A percentile compares a stretch with the other conserved stretches of the same genome.
Conservation (phyloP, 2,329 filamentous ascomycete species). For the Xylaria sp. region DNA sequence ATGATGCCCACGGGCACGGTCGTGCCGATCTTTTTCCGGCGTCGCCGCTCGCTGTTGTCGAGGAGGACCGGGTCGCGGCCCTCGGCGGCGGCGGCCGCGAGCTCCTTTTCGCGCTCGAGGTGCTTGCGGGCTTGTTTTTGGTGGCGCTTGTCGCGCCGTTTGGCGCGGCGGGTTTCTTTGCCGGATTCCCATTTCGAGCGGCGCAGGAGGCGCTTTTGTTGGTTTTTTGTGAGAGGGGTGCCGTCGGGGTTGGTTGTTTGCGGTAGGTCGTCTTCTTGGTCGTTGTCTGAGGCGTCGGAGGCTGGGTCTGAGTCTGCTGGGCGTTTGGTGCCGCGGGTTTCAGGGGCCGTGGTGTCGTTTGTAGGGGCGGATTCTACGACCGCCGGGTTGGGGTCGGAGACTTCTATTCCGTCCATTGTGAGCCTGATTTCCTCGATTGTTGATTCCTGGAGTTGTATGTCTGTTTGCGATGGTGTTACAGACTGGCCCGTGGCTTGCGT, state of each 20-base stretch:
- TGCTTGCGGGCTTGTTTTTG: conserved; percentile 44
- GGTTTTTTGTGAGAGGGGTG: conserved; percentile 68
- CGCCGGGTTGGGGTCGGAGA: not conserved
- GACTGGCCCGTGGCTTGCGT: not conserved
- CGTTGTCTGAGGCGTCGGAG: conserved; percentile 48
- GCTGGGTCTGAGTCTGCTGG: conserved; percentile 50
- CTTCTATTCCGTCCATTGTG: conserved; percentile 10
- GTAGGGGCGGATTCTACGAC: no score
- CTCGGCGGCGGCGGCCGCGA: conserved; percentile 40
- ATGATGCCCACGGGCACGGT: conserved; percentile 72
- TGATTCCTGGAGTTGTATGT: not conserved
- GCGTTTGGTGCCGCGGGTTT: conserved; percentile 20
- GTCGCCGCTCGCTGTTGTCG: conserved; percentile 31
- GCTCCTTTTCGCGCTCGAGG: conserved; percentile 44
- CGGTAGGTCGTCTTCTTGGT: conserved; percentile 36
- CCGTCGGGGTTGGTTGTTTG: conserved; percentile 40
- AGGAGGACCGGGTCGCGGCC: conserved; percentile 38
- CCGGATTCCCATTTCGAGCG: conserved; percentile 71
- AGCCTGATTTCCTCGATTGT: not conserved
- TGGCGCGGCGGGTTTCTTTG: conserved; percentile 53
- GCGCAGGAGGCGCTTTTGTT: conserved; percentile 71
- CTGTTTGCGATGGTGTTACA: no score
- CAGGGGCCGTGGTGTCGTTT: no score
- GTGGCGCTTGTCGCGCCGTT: conserved; percentile 53
- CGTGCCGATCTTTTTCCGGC: conserved; percentile 30